Evolutionary conservation across 768 basidiomycete genomes (phyloP).

Genomic region (Rhodotorula toruloides): DNA sequence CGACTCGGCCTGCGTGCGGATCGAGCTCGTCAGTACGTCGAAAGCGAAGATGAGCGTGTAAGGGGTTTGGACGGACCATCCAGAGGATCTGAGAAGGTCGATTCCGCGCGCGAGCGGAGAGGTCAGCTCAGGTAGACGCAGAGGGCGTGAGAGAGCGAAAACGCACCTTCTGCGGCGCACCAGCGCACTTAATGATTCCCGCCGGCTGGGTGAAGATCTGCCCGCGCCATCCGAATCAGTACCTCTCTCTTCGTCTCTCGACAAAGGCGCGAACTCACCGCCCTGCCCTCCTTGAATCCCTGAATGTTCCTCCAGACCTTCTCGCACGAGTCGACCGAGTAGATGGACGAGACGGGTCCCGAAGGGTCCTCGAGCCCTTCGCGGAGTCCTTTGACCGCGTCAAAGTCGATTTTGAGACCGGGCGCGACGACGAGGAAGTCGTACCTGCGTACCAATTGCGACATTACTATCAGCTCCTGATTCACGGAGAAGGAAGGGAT

Average conservation of each 20-base stretch:
- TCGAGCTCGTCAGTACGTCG: background rate
- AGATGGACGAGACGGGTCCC: constrained; percentile 84
- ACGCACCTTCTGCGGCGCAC: constrained; percentile 58
- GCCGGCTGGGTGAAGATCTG: constrained; percentile 86
- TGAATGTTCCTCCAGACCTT: constrained; percentile 82
- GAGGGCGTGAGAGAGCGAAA: constrained; percentile 51
- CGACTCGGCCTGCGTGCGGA: constrained; percentile 19
- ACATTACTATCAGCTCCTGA: background rate
- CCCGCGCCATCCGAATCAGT: no score
- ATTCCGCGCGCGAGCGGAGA: background rate
- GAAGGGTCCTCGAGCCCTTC: constrained; percentile 69
- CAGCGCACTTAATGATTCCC: constrained; percentile 85
- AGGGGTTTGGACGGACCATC: constrained; percentile 53
- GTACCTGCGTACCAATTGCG: constrained; percentile 54
- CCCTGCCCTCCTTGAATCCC: constrained; percentile 66
- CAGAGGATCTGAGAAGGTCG: constrained; percentile 85
- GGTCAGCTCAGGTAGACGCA: background rate
- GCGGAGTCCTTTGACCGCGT: constrained; percentile 64
- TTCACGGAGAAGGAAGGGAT: background rate
- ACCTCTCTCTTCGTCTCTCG: no score
- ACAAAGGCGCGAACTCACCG: constrained; percentile 44
- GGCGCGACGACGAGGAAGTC: constrained; percentile 83
- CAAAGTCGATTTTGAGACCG: constrained; percentile 81
- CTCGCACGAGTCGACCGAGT: constrained; percentile 82
- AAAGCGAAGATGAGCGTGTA: background rate